Percentiles rank a stretch among this genome's conserved stretches.
Conservation (phyloP, 2,329 filamentous ascomycete species). For the Colletotrichum cuscutae region DNA sequence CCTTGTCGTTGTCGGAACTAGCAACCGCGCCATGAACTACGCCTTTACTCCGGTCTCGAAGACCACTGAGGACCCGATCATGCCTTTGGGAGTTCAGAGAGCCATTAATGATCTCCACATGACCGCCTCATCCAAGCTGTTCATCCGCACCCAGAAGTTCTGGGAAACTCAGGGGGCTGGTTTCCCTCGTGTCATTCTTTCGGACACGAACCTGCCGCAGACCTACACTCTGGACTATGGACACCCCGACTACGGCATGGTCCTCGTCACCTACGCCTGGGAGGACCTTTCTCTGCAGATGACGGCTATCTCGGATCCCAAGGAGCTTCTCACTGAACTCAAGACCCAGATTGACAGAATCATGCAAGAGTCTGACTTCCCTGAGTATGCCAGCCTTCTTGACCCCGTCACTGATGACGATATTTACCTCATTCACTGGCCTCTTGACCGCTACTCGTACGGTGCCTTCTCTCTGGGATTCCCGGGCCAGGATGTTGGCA, state of each 20-base stretch:
- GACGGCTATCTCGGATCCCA: neutral
- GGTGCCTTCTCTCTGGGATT: constrained; percentile 12
- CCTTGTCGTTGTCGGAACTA: neutral
- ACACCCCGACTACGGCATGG: neutral
- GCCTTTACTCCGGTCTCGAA: neutral
- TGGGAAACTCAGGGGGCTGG: constrained; percentile 6
- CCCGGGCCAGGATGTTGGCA: constrained; percentile 5
- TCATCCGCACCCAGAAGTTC: constrained; percentile 14
- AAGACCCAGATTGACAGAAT: neutral
- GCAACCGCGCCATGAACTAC: neutral
- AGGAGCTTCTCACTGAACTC: neutral
- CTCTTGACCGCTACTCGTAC: constrained; percentile 13
- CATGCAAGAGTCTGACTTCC: neutral
- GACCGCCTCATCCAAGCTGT: constrained; percentile 15
- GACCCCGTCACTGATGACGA: constrained; percentile 10
- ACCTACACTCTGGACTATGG: constrained; percentile 1
- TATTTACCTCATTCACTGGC: constrained; percentile 14
- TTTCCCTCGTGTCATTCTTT: constrained; percentile 9
- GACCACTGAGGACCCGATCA: neutral
- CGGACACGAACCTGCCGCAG: neutral
- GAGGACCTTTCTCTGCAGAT: constrained; percentile 1
- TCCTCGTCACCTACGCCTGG: neutral
- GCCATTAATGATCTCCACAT: constrained; percentile 12
- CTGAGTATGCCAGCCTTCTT: neutral
- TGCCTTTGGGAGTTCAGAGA: neutral